Evolutionary conservation across 164 flowering plant species (phyloP), one percentile per base, ranked within the genome.

Genomic region (Chloranthus sessilifolius): DNA sequence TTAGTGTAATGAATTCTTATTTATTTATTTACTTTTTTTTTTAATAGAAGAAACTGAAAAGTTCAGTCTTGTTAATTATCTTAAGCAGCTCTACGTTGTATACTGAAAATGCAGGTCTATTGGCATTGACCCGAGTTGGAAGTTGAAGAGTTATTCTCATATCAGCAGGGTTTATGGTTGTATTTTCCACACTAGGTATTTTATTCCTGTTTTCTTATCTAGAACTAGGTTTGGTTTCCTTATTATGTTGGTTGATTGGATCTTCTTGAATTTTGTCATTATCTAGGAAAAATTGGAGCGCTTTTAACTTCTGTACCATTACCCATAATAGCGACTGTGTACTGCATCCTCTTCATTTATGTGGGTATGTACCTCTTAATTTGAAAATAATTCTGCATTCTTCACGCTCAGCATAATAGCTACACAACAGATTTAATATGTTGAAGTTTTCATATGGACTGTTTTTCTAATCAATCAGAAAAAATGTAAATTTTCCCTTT

Each of bases 41-140:
- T n/a, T n/a, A n/a, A n/a, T n/a, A n/a, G n/a, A n/a, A n/a, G n/a
- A n/a, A n/a, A n/a, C n/a, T n/a, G n/a, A n/a, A n/a, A n/a, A n/a
- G n/a, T n/a, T n/a, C n/a, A n/a, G n/a, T n/a, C n/a, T n/a, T n/a
- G n/a, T n/a, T n/a, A n/a, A n/a, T n/a, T n/a, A n/a, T n/a, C n/a
- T n/a, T n/a, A n/a, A n/a, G n/a, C n/a, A n/a, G n/a, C n/a, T n/a
- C n/a, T n/a, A n/a, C n/a, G n/a, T 10, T 58, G 17, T 59, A 22
- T 64, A 87, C 89, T 49, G 95, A 82, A 72, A 84, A 84, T 69
- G 88, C 78, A 3, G 96, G 96, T 25, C 56, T 84, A 1, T 63
- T 87, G 67, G 96, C 78, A 47, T 34, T 87, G 61, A 84, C 96
- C 54, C 65, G 68, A 46, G 83, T 79, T 43, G 92, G 87, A 50